Evolutionary conservation across 805 yeast species (phyloP).

Genomic region (Vanderwaltozyma yarrowii): DNA sequence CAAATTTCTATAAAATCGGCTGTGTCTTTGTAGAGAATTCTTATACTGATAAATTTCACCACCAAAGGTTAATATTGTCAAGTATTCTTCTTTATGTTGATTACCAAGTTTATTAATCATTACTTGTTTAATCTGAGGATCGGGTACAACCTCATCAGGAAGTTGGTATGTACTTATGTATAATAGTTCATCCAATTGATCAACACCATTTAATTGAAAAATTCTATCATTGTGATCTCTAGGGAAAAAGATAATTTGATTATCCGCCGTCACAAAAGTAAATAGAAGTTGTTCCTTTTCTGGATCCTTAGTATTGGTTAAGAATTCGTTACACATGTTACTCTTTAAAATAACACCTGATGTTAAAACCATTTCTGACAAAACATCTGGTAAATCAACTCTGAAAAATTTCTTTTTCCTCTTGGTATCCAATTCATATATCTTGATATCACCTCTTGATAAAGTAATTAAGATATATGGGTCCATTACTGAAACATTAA

Average conservation of each 20-base stretch:
- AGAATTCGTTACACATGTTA: constrained; percentile 35
- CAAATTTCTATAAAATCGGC: constrained; percentile 16
- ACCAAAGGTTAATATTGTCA: constrained; percentile 66
- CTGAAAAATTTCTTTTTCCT: constrained; percentile 29
- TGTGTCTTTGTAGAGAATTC: constrained; percentile 27
- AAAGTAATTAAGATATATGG: constrained; percentile 54
- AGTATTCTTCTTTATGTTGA: constrained; percentile 44
- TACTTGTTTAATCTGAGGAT: constrained; percentile 64
- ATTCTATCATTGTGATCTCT: constrained; percentile 37
- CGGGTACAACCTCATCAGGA: constrained; percentile 41
- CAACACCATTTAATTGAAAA: constrained; percentile 30
- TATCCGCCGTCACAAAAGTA: constrained; percentile 67
- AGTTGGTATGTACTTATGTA: constrained; percentile 27
- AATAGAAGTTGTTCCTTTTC: constrained; percentile 34
- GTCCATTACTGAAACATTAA: constrained; percentile 52
- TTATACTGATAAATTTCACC: constrained; percentile 69
- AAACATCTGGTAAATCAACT: constrained; percentile 28
- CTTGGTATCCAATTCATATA: constrained; percentile 36
- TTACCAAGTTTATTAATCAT: constrained; percentile 60
- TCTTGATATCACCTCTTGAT: constrained; percentile 60
- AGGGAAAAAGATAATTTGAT: constrained; percentile 55
- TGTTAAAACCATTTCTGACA: constrained; percentile 47
- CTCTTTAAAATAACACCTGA: constrained; percentile 55
- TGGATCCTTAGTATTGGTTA: constrained; percentile 16
- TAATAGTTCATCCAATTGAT: constrained; percentile 33